Evolutionary conservation across 148 eudicot species (phyloP), one percentile per base, ranked within the genome.

Genomic region (Limonium bicolor): DNA sequence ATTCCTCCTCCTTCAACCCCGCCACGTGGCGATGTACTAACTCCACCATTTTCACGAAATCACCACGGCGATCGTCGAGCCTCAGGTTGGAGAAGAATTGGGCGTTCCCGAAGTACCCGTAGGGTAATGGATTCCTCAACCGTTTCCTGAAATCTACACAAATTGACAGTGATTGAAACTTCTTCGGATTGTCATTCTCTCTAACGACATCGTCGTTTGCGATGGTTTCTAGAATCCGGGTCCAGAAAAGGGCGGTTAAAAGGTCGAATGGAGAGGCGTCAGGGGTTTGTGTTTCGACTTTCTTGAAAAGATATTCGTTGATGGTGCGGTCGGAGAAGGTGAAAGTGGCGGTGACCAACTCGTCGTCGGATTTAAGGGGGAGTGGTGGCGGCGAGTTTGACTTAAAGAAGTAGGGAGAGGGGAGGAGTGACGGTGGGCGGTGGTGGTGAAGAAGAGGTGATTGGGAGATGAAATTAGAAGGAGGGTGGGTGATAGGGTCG

Each of bases 191-290:
- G 2, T 21, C 15, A n/a, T n/a, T n/a, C n/a, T n/a, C n/a, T n/a
- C n/a, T n/a, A 2, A 6, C 33, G 11, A 12, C 55, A 14, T 36
- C 45, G 9, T 1, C 7, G 39, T 44, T 12, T 31, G 10, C 12
- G 29, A 56, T 72, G 3, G 46, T 24, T 11, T 4, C 39, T 4
- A 43, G 31, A 14, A 79, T 55, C 2, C 60, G 63, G 1, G 55
- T 35, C 84, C 84, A 73, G 57, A 76, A 76, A 39, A 76, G 54
- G 0, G 90, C 90, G 2, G 69, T 56, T 22, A 80, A 59, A 14
- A 60, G 40, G 23, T 76, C 90, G 40, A 72, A 80, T 3, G 80
- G 75, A 4, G 75, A 58, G 30, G 66, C 70, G 2, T 65, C 27
- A 4, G 68, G 74, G 36, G 60, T n/a, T n/a, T n/a, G n/a, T n/a